Evolutionary conservation across 176 grass and related monocot species (phyloP), one percentile per base, ranked within the genome.

Genomic region (Saccharum officinarum): DNA sequence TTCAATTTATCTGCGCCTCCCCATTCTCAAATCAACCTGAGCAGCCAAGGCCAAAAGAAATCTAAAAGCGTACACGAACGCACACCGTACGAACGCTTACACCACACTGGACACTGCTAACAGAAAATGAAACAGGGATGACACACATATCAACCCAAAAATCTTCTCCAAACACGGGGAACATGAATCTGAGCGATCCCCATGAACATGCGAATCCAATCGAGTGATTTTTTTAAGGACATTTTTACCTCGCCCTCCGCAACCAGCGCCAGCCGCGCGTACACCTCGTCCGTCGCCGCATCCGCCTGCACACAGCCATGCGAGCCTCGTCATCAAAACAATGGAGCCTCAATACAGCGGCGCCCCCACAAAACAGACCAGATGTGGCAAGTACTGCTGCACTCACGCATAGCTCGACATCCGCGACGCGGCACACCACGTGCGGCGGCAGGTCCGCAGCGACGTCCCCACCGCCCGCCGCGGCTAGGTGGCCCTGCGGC

Each of bases 361-460:
- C 74, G 50, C 47, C 18, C 60, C 40, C 28, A n/a, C n/a, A 26
- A 30, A 82, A 75, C 25, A 12, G 38, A 36, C 44, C 68, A 33
- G 39, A 10, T 7, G 70, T 1, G 78, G 78, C 78, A 54, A 17
- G 55, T 4, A 10, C 2, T n/a, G 57, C 13, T 18, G 46, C 44
- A 91, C 97, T 83, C 83, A 99, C 97, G 86, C 91, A 93, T 78
- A 99, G 94, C 46, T 99, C 92, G 76, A 96, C 86, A 52, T 94
- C 94, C 20, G 91, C 86, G 15, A 99, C 97, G 55, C 92, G 93
- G 79, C 97, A 99, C 67, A 86, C 89, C 25, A 99, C 94, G 83
- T 99, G 97, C 60, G 97, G 93, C 42, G 89, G 86, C 69, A 93
- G 85, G 49, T 82, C 86, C 73, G 84, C 74, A 6, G 85, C 49